Evolutionary conservation across 2,329 filamentous ascomycete genomes (phyloP), one percentile per base, ranked within the genome.

Genomic region (Volutella citrinella): DNA sequence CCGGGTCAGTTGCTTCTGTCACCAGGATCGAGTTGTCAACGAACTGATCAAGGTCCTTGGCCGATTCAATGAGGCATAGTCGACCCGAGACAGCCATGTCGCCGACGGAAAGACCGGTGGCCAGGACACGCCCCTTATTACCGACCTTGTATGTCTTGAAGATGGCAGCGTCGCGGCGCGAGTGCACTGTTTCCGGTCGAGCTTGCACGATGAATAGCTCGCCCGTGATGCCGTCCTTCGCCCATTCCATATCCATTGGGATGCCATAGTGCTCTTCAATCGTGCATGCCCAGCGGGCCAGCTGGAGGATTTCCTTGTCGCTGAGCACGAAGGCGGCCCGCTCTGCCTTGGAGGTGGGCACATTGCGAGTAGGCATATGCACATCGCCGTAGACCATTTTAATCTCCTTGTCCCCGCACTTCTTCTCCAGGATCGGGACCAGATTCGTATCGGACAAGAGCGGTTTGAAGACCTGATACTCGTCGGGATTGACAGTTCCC

Each of bases 201-300:
- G 60, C 58, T 36, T 64, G 60, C 8, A 63, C 59, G 21, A 63
- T 56, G 32, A 56, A 63, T 13, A 64, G 39, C 18, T 56, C 38
- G 13, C 36, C 42, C 7, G 46, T 51, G 19, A 44, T 35, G 29
- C 54, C 53, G 24, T 61, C 60, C 30, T 58, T 61, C 16, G 60
- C 61, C 60, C 60, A 65, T 38, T 63, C 61, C 38, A 64, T 61
- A 28, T 65, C 60, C 60, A 63, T 63, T 0, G 59, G 54, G 28
- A 53, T 54, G 2, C 46, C 44, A 28, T 63, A 65, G 37, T 63
- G 59, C 26, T 51, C 31, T 30, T 65, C 60, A 21, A 64, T 56
- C 2, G 34, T 55, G 31, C 56, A 59, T 3, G 49, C 61, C 60
- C 60, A 63, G 14, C 57, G 55, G 10, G 45, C 51, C 9, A 64